These are phyloP conservation scores for Candida krabiensis DNA, from an alignment of 805 yeast species.

Conservation along the genomic window DNA sequence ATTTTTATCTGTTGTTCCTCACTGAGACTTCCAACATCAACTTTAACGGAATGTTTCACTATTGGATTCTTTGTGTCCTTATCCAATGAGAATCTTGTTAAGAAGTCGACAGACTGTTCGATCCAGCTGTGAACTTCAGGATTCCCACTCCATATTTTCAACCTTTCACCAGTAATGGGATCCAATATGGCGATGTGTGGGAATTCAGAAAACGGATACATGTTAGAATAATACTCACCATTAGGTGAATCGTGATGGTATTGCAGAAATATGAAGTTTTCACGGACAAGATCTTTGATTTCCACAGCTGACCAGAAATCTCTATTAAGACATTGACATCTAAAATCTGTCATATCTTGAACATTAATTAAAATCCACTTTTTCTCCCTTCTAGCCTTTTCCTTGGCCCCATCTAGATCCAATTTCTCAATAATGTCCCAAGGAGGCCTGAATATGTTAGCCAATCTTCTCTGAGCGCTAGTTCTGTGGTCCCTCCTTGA, in stretches of 20 bases:
- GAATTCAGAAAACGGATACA: conserved; percentile 65
- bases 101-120: conserved; percentile 67
- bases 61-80: conserved; percentile 66
- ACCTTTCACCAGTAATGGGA: conserved; percentile 93
- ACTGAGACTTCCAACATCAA: conserved; percentile 64
- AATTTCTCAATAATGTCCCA: conserved; percentile 77
- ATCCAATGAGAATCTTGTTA: conserved; percentile 62
- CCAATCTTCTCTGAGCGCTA: conserved; percentile 65
- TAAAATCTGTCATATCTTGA: conserved; percentile 82
- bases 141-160: conserved; percentile 71
- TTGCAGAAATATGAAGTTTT: conserved; percentile 80
- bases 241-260: conserved; percentile 75
- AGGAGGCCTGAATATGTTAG: conserved; percentile 87
- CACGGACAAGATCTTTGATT: conserved; percentile 62
- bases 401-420: conserved; percentile 72
- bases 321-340: conserved; percentile 86
- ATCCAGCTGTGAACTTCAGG: conserved; percentile 64
- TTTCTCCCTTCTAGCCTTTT: conserved; percentile 56
- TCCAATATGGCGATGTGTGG: conserved; percentile 94
- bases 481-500: conserved; percentile 31
- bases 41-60: conserved; percentile 54
- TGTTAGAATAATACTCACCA: conserved; percentile 69
- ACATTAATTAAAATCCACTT: conserved; percentile 89
- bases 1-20: conserved; percentile 83
- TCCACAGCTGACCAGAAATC: conserved; percentile 83